A percentile compares a stretch with the other conserved stretches of the same genome.
Conservation (phyloP, 805 yeast species). For the Jamesozyma rosinii region DNA sequence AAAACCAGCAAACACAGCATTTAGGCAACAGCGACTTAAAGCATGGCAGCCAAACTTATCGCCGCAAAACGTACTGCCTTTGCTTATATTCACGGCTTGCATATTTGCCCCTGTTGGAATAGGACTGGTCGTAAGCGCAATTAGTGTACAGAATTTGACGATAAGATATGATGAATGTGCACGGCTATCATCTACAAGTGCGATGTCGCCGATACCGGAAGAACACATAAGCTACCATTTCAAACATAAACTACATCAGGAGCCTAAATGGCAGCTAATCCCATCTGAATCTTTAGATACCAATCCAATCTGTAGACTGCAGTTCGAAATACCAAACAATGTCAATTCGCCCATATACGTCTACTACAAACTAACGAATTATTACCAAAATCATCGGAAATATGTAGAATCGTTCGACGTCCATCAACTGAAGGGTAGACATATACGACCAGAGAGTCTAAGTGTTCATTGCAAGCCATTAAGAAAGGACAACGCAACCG, state of each 20-base stretch:
- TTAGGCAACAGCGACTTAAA: slow-evolving; percentile 58
- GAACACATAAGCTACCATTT: slow-evolving; percentile 54
- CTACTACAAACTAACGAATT: slow-evolving; percentile 81
- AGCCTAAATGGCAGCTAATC: slow-evolving; percentile 57
- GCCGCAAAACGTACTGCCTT: slow-evolving; percentile 85
- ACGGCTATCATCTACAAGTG: slow-evolving; percentile 35
- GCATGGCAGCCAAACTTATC: slow-evolving; percentile 80
- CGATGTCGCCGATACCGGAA: slow-evolving; percentile 47
- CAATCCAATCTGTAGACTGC: slow-evolving; percentile 46
- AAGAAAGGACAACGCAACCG: slow-evolving; percentile 16
- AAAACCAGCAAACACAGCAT: slow-evolving; percentile 63
- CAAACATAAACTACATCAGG: slow-evolving; percentile 28
- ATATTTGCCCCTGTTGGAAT: slow-evolving; percentile 88
- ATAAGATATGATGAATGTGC: slow-evolving; percentile 70
- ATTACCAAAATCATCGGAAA: slow-evolving; percentile 89
- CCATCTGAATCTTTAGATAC: slow-evolving; percentile 33
- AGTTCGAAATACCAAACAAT: slow-evolving; percentile 62
- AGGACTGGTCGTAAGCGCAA: slow-evolving; percentile 62
- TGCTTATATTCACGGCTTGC: slow-evolving; percentile 60
- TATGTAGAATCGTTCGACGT: slow-evolving; percentile 80
- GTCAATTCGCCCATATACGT: slow-evolving; percentile 63
- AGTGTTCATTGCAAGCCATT: slow-evolving; percentile 34
- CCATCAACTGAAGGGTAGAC: slow-evolving; percentile 69
- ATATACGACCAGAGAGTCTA: slow-evolving; percentile 44
- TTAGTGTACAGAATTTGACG: slow-evolving; percentile 60